A percentile compares a stretch with the other conserved stretches of the same genome.
These are phyloP conservation scores for Lathyrus tuberosus DNA, from an alignment of 306 rosid species.

Conservation along the genomic window DNA sequence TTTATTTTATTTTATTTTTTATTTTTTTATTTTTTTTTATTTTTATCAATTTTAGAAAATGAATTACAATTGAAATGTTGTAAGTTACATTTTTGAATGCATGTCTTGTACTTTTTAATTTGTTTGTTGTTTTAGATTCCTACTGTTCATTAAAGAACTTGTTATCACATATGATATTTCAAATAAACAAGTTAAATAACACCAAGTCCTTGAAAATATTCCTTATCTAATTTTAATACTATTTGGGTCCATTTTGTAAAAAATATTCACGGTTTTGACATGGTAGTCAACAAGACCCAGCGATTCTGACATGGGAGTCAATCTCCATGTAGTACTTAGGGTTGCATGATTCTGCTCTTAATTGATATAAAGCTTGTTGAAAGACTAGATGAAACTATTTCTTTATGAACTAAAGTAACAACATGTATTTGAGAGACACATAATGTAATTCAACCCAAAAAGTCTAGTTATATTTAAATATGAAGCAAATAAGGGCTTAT, in stretches of 20 bases:
- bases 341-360: slow-evolving; percentile 15
- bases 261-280: slow-evolving; percentile 9
- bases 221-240: background rate
- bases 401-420: background rate
- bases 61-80: background rate
- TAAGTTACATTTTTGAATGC: slow-evolving; percentile 5
- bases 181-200: slow-evolving; percentile 16
- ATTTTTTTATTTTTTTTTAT: background rate
- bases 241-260: slow-evolving; percentile 8
- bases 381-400: no score
- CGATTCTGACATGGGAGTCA: slow-evolving; percentile 10
- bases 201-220: background rate
- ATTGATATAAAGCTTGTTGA: background rate
- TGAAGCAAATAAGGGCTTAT: background rate
- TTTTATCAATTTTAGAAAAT: background rate
- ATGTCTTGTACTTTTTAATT: background rate
- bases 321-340: background rate
- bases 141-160: background rate
- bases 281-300: slow-evolving; percentile 13
- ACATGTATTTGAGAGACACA: background rate
- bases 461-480: slow-evolving; percentile 12
- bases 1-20: no score
- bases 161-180: background rate
- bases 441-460: background rate
- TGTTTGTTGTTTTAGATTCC: slow-evolving; percentile 14